Evolutionary conservation across 2,329 filamentous ascomycete species (phyloP).

Genomic region (Lasiodiplodia sp.): DNA sequence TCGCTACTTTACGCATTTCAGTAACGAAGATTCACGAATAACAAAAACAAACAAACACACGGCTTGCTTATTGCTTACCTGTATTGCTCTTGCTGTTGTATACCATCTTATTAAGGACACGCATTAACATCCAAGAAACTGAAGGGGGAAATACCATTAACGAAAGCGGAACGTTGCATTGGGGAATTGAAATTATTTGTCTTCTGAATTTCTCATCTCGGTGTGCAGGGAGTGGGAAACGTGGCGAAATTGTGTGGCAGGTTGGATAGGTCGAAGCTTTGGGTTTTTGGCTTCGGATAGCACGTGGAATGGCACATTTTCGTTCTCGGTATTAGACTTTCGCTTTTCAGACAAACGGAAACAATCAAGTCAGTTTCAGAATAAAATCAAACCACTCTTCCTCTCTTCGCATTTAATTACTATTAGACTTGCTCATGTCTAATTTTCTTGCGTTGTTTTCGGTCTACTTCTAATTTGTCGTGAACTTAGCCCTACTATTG

Average conservation of each 20-base stretch:
- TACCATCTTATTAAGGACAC: slow-evolving; percentile 7
- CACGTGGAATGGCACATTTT: neutral
- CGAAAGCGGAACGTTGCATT: neutral
- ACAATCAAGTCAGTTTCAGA: neutral
- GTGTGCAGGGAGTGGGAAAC: neutral
- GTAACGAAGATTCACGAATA: slow-evolving; percentile 10
- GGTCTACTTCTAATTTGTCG: no score
- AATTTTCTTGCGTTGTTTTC: no score
- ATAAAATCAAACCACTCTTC: neutral
- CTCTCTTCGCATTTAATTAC: neutral
- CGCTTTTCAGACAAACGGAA: neutral
- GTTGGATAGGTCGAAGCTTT: neutral
- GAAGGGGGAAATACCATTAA: neutral
- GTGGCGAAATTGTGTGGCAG: neutral
- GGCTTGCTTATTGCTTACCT: neutral
- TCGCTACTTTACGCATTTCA: neutral
- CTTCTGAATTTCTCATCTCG: no score
- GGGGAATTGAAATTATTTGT: neutral
- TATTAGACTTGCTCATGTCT: neutral
- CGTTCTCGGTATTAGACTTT: neutral
- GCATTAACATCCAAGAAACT: neutral
- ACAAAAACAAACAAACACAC: slow-evolving; percentile 1
- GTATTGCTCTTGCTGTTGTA: slow-evolving; percentile 17
- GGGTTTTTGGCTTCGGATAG: neutral
- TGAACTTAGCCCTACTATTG: no score